phyloP scores from a whole-genome alignment of 1,284 basidiomycete species.

The Ganoderma meredithae region DNA sequence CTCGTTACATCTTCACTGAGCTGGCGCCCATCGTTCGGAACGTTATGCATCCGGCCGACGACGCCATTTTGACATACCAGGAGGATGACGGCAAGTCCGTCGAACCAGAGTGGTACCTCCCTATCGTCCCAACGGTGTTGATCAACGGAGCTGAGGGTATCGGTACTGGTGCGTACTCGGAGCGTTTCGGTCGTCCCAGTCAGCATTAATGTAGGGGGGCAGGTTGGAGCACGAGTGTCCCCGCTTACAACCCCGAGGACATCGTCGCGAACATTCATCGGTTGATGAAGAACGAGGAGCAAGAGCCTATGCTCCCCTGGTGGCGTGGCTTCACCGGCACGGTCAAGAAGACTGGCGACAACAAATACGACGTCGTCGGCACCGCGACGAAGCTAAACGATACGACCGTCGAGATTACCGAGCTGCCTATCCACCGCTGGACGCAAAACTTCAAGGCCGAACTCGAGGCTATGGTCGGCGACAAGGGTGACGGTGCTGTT shows the following conservation, averaged over 20 bases:
- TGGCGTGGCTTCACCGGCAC: conserved; percentile 95
- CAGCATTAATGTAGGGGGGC: conserved; percentile 14
- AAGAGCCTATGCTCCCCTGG: conserved; percentile 93
- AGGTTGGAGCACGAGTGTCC: conserved; percentile 97
- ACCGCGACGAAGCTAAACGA: conserved; percentile 82
- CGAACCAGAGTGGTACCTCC: conserved; percentile 97
- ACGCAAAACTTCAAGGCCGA: conserved; percentile 93
- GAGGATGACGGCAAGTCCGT: conserved; percentile 90
- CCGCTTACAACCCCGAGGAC: conserved; percentile 93
- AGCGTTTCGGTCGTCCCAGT: background rate
- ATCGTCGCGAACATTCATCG: conserved; percentile 90
- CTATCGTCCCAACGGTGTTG: conserved; percentile 88
- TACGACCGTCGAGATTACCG: conserved; percentile 93
- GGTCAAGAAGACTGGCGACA: conserved; percentile 81
- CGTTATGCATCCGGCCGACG: conserved; percentile 88
- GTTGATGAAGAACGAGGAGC: conserved; percentile 88
- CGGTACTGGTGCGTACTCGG: conserved; percentile 78
- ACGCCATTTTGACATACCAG: conserved; percentile 84
- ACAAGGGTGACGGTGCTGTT: conserved; percentile 74
- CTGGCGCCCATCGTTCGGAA: conserved; percentile 81
- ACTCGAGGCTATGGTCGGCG: conserved; percentile 80
- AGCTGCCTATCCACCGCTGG: conserved; percentile 96
- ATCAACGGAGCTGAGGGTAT: conserved; percentile 98
- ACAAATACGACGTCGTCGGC: conserved; percentile 91
- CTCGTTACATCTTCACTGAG: conserved; percentile 97